Conservation (phyloP, 2,329 filamentous ascomycete genomes). For the Aspergillus phoenicis region DNA sequence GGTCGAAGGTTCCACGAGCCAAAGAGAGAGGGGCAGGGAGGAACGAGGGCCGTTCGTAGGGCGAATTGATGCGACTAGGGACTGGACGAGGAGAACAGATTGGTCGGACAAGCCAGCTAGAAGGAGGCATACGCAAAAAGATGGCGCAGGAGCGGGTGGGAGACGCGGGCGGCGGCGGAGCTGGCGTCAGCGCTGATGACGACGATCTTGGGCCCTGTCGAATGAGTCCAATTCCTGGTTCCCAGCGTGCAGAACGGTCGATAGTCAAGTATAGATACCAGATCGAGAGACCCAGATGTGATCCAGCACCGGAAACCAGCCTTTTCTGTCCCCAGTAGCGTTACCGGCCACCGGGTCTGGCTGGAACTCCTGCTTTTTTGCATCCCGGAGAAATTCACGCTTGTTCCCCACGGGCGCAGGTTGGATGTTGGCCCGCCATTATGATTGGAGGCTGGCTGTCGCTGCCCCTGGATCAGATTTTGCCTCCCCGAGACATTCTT, state of each 20-base stretch:
- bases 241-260: not conserved
- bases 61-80: not conserved
- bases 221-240: not conserved
- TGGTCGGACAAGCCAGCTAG: constrained; percentile 1
- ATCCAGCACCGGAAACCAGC: not conserved
- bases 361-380: not conserved
- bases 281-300: not conserved
- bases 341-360: not conserved
- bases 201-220: constrained; percentile 2
- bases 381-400: not conserved
- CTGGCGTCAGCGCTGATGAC: constrained; percentile 16
- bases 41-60: constrained; percentile 1
- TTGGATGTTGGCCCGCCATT: not conserved
- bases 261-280: not conserved
- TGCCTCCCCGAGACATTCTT: not conserved
- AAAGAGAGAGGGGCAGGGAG: not conserved
- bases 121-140: constrained; percentile 15
- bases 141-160: constrained; percentile 14
- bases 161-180: constrained; percentile 18
- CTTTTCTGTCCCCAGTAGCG: not conserved
- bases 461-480: not conserved
- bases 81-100: not conserved
- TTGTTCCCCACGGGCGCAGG: not conserved
- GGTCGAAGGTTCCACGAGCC: not conserved
- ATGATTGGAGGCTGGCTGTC: not conserved